These are phyloP conservation scores for Dactylellina cionopaga DNA, from an alignment of 2,329 filamentous ascomycete genomes.

Conservation along the genomic window DNA sequence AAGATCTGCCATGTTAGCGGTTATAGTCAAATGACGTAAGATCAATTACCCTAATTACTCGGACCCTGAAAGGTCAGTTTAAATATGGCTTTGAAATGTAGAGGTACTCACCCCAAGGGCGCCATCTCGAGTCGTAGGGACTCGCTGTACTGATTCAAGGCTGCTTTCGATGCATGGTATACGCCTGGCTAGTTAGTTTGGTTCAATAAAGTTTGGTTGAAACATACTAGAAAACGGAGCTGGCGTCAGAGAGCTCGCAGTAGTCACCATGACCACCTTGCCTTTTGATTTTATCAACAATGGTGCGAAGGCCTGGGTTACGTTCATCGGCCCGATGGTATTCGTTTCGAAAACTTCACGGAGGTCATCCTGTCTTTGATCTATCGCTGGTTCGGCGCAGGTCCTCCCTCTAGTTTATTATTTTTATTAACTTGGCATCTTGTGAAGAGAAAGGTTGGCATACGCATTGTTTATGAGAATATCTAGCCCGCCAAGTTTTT, in stretches of 20 bases:
- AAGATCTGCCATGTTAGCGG: background rate
- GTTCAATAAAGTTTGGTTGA: background rate
- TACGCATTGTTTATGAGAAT: conserved; percentile 63
- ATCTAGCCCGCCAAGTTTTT: conserved; percentile 59
- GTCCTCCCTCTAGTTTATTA: conserved; percentile 55
- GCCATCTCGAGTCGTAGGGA: conserved; percentile 12
- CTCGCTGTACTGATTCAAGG: conserved; percentile 18
- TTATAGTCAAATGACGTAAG: background rate
- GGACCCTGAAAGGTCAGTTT: background rate
- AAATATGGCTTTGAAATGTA: background rate
- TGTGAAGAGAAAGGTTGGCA: background rate
- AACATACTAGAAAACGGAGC: no score
- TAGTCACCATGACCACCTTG: conserved; percentile 16
- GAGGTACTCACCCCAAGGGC: background rate
- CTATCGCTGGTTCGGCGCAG: conserved; percentile 60
- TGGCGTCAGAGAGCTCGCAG: background rate
- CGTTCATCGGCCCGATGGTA: conserved; percentile 60
- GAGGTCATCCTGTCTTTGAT: conserved; percentile 59
- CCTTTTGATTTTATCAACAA: conserved; percentile 4
- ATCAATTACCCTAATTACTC: background rate
- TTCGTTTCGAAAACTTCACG: conserved; percentile 62
- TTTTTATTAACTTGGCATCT: background rate
- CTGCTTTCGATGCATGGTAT: conserved; percentile 11
- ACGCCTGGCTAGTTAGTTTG: background rate
- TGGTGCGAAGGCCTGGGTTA: conserved; percentile 60